Evolutionary conservation across 1,139 yeast genomes (phyloP).

Genomic region (Geotrichum restrictum): DNA sequence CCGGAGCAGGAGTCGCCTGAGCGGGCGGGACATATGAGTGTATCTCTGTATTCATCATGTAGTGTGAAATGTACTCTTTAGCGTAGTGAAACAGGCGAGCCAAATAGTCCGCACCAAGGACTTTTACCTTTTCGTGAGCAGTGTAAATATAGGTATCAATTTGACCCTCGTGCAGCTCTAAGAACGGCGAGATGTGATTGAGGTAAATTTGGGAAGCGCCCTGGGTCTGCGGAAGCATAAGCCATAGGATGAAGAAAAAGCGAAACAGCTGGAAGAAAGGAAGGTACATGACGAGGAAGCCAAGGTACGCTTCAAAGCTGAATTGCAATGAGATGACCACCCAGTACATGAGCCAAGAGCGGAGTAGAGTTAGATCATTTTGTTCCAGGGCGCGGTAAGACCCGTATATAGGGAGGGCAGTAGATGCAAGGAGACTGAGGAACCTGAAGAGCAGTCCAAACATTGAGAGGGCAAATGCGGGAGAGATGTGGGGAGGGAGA

Average conservation of each 20-base stretch:
- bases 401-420: conserved; percentile 55
- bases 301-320: conserved; percentile 44
- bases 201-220: conserved; percentile 40
- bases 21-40: conserved; percentile 9
- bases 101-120: conserved; percentile 30
- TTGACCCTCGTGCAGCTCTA: conserved; percentile 34
- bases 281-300: conserved; percentile 41
- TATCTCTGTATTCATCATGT: conserved; percentile 14
- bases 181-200: conserved; percentile 36
- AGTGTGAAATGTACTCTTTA: conserved; percentile 17
- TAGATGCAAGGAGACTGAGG: conserved; percentile 39
- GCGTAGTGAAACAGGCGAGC: conserved; percentile 14
- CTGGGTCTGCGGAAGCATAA: conserved; percentile 48
- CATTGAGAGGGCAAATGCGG: conserved; percentile 19
- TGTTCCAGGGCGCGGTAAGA: conserved; percentile 53
- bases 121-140: conserved; percentile 27
- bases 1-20: neutral
- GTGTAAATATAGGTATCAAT: conserved; percentile 31
- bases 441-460: conserved; percentile 25
- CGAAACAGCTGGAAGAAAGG: conserved; percentile 50
- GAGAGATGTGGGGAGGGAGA: neutral
- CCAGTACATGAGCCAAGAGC: conserved; percentile 66
- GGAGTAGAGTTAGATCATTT: conserved; percentile 46
- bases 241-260: conserved; percentile 47
- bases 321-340: conserved; percentile 47